Evolutionary conservation across 2,329 filamentous ascomycete genomes (phyloP), one percentile per base, ranked within the genome.

Genomic region (Stagonosporopsis chrysanthemi): DNA sequence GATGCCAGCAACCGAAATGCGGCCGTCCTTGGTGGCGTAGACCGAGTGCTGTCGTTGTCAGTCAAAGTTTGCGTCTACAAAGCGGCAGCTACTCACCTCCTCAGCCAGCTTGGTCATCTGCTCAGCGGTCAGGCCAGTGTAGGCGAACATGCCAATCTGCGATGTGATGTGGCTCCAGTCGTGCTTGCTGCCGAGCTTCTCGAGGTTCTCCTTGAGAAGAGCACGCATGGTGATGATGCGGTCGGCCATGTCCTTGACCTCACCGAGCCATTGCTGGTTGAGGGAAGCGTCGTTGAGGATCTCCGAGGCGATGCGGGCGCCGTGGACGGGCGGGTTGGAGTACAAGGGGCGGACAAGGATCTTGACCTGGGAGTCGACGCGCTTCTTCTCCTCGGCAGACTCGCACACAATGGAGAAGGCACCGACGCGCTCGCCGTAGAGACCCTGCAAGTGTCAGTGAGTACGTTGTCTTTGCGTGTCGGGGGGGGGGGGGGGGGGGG

Each of bases 151-250:
- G 82, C 95, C 95, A 73, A 99, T 99, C 86, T 86, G 76, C 81
- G 85, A 93, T 68, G 95, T 98, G 81, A 99, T 99, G 85, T 99
- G 95, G 78, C 89, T 91, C 95, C 95, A 99, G 84, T 98, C 91
- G 80, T 96, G 92, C 86, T 92, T 92, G 84, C 90, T 95, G 76
- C 94, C 94, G 62, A 97, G 87, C 80, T 90, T 89, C 86, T 97
- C 91, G 53, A 99, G 88, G 83, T 98, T 96, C 71, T 92, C 86
- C 86, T 95, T 96, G 75, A 99, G 88, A 52, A 97, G 87, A 61
- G 91, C 88, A 71, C 95, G 91, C 95, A 99, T 99, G 79, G 88
- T 91, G 81, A 99, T 98, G 84, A 99, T 99, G 76, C 95, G 93
- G 81, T 97, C 92, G 62, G 95, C 95, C 95, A 99, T 99, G 71